These are phyloP conservation scores for Torulaspora indica DNA, from an alignment of 805 yeast genomes.

Conservation along the genomic window DNA sequence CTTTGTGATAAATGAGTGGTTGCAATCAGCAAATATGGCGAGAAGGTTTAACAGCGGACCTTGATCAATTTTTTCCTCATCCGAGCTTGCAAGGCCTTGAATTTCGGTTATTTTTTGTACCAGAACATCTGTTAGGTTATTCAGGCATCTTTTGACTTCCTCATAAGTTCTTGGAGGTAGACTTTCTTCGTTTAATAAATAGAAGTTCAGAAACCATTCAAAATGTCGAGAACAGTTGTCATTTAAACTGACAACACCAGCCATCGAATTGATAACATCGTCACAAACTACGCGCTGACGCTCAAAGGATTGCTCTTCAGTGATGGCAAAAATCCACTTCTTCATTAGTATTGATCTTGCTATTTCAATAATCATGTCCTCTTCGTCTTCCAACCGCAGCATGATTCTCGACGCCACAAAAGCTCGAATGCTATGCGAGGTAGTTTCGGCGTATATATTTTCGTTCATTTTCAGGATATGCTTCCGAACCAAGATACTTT, in stretches of 20 bases:
- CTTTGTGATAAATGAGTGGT: slow-evolving; percentile 52
- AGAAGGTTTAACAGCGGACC: slow-evolving; percentile 36
- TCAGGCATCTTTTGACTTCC: slow-evolving; percentile 15
- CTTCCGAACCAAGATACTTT: slow-evolving; percentile 60
- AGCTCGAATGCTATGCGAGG: slow-evolving; percentile 34
- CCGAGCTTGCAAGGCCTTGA: slow-evolving; percentile 24
- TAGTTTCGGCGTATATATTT: slow-evolving; percentile 42
- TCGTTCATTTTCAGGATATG: slow-evolving; percentile 52
- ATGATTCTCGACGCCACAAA: slow-evolving; percentile 50
- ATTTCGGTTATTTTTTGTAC: slow-evolving; percentile 29
- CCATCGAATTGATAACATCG: slow-evolving; percentile 35
- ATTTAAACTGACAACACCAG: slow-evolving; percentile 37
- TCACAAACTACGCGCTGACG: slow-evolving; percentile 11
- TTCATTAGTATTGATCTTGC: slow-evolving; percentile 39
- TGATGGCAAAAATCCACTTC: slow-evolving; percentile 35
- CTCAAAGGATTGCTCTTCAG: slow-evolving; percentile 12
- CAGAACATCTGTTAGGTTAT: slow-evolving; percentile 19
- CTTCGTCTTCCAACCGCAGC: slow-evolving; percentile 63
- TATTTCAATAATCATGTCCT: slow-evolving; percentile 46
- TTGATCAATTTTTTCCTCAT: slow-evolving; percentile 4
- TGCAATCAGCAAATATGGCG: slow-evolving; percentile 52
- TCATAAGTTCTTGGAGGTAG: slow-evolving; percentile 15
- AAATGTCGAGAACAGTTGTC: slow-evolving; percentile 43
- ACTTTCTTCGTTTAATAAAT: slow-evolving; percentile 36
- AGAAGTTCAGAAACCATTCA: slow-evolving; percentile 45